Evolutionary conservation across 805 yeast species (phyloP).

Genomic region (Hanseniaspora guilliermondii): DNA sequence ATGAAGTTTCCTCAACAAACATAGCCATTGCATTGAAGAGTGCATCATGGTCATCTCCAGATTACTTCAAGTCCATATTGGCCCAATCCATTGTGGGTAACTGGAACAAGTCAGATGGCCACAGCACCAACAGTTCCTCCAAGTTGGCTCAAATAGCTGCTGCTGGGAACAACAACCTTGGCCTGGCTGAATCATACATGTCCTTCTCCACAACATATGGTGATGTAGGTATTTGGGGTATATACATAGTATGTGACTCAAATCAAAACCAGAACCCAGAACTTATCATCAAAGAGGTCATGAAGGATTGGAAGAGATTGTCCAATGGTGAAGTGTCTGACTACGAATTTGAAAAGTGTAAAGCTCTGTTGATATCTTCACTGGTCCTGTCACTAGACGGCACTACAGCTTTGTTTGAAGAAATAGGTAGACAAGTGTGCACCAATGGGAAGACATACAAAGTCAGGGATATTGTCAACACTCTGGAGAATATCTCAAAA

Average conservation of each 20-base stretch:
- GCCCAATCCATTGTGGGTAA: slow-evolving; percentile 95
- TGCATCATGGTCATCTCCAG: slow-evolving; percentile 92
- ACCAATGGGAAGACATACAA: slow-evolving; percentile 64
- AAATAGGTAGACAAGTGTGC: slow-evolving; percentile 91
- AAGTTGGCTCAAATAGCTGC: slow-evolving; percentile 60
- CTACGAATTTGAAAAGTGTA: slow-evolving; percentile 85
- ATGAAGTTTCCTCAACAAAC: slow-evolving; percentile 75
- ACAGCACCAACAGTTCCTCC: slow-evolving; percentile 74
- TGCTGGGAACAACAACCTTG: slow-evolving; percentile 40
- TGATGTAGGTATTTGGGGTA: slow-evolving; percentile 97
- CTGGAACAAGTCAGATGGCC: slow-evolving; percentile 89
- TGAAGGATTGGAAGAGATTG: slow-evolving; percentile 81
- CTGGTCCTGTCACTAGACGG: slow-evolving; percentile 82
- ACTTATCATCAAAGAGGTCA: slow-evolving; percentile 57
- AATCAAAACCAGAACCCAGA: slow-evolving; percentile 47
- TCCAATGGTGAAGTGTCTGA: slow-evolving; percentile 64
- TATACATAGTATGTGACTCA: slow-evolving; percentile 72
- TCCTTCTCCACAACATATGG: slow-evolving; percentile 94
- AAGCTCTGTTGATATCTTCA: slow-evolving; percentile 88
- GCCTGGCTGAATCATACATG: slow-evolving; percentile 87
- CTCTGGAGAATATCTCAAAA: slow-evolving; percentile 65
- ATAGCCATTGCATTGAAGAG: slow-evolving; percentile 95
- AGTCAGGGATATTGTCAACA: slow-evolving; percentile 38
- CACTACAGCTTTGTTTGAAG: slow-evolving; percentile 92
- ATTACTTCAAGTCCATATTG: slow-evolving; percentile 86